A percentile compares a stretch with the other conserved stretches of the same genome.
Conservation (phyloP, 306 rosid species). For the Rubus parviflorus region DNA sequence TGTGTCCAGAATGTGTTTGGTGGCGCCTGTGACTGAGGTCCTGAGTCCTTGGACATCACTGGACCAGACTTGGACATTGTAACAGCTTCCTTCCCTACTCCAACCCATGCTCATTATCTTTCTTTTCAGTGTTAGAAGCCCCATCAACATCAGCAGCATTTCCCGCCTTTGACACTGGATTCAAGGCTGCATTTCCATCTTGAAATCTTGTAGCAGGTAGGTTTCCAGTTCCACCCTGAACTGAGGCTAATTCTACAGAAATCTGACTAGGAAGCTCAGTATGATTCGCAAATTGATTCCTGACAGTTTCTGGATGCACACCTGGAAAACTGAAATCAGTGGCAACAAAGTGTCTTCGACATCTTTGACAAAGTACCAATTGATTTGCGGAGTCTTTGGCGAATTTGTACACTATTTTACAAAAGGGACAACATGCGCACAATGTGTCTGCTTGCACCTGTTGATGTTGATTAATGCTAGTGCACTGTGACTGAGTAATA, state of each 20-base stretch:
- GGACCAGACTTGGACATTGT: constrained; percentile 33
- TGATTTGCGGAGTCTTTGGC: constrained; percentile 37
- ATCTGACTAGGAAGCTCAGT: constrained; percentile 36
- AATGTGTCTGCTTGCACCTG: constrained; percentile 41
- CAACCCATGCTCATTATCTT: constrained; percentile 33
- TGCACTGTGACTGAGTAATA: constrained; percentile 34
- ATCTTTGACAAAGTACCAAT: constrained; percentile 52
- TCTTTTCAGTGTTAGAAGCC: constrained; percentile 33
- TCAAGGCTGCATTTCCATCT: constrained; percentile 5
- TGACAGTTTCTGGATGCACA: constrained; percentile 24
- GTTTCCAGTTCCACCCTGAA: constrained; percentile 28
- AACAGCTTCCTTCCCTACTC: constrained; percentile 34
- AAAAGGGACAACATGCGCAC: constrained; percentile 62
- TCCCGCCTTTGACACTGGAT: constrained; percentile 29
- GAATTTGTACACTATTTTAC: constrained; percentile 48
- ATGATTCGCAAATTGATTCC: constrained; percentile 26
- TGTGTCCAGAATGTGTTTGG: constrained; percentile 66
- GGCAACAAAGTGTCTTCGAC: constrained; percentile 50
- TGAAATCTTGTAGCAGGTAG: constrained; percentile 16
- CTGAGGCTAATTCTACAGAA: constrained; percentile 35
- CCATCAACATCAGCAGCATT: constrained; percentile 30
- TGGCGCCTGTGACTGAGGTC: constrained; percentile 36
- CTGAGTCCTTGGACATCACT: no score
- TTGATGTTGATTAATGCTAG: constrained; percentile 27
- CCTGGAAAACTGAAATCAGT: constrained; percentile 37